These are phyloP conservation scores for Candida labiduridarum DNA, from an alignment of 1,139 yeast genomes.

Conservation along the genomic window DNA sequence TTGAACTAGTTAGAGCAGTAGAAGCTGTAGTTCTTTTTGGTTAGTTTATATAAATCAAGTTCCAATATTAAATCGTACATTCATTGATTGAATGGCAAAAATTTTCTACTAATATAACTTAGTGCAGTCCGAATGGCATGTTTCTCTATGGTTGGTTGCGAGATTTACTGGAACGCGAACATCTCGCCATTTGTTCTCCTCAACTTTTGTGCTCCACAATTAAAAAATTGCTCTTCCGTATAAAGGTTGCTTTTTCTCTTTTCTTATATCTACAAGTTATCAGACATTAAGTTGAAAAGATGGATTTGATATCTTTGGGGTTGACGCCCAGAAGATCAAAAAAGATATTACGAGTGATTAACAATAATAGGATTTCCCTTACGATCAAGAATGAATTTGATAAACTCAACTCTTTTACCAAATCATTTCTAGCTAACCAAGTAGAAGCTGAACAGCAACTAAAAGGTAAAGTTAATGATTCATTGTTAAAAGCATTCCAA, in stretches of 20 bases:
- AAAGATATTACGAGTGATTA: conserved; percentile 16
- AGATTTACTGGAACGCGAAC: too few relatives aligned
- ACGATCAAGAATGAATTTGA: conserved; percentile 14
- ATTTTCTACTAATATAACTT: too few relatives aligned
- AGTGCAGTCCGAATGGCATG: too few relatives aligned
- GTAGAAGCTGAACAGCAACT: conserved; percentile 13
- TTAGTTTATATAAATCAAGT: background rate
- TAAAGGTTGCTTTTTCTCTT: background rate
- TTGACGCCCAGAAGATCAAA: conserved; percentile 13
- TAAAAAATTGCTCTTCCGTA: background rate
- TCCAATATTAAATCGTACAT: conserved; percentile 11
- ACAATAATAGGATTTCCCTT: conserved; percentile 18
- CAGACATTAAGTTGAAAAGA: conserved; percentile 10
- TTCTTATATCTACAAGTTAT: too few relatives aligned
- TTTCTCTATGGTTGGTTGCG: too few relatives aligned
- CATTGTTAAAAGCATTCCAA: conserved; percentile 27
- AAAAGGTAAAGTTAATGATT: conserved; percentile 25
- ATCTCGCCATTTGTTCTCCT: too few relatives aligned
- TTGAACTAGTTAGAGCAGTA: conserved; percentile 18
- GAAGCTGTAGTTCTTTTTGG: background rate
- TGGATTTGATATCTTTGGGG: conserved; percentile 19
- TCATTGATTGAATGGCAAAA: too few relatives aligned
- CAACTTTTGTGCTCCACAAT: too few relatives aligned
- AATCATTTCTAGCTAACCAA: conserved; percentile 13
- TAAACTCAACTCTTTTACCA: conserved; percentile 15